phyloP scores from a whole-genome alignment of 192 early-diverging fungal genomes.

The Backusella sp. region DNA sequence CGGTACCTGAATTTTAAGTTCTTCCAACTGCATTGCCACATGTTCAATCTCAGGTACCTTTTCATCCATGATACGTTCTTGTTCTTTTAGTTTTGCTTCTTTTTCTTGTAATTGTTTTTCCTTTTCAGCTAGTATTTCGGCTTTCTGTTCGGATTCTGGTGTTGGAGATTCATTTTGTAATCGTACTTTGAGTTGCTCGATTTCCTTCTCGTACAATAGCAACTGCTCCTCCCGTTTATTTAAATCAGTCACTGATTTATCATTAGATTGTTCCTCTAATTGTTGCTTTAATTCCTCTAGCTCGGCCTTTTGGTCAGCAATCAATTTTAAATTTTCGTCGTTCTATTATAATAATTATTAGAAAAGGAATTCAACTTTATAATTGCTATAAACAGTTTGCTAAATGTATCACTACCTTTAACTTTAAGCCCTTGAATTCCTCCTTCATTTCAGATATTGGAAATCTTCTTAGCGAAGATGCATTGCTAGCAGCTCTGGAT shows the following conservation, averaged over 20 bases:
- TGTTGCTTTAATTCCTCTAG: conserved; percentile 26
- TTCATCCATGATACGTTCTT: conserved; percentile 7
- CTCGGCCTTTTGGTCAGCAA: conserved; percentile 36
- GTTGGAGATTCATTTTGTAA: not conserved
- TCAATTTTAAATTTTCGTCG: conserved; percentile 26
- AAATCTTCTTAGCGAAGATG: conserved; percentile 9
- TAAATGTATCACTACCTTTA: conserved; percentile 15
- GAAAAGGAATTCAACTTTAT: not conserved
- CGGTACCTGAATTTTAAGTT: conserved; percentile 30
- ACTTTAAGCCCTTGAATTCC: conserved; percentile 34
- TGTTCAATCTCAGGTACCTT: conserved; percentile 27
- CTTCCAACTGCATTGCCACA: conserved; percentile 26
- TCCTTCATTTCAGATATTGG: conserved; percentile 37
- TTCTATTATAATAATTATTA: conserved; percentile 23
- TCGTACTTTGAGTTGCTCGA: conserved; percentile 12
- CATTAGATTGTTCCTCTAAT: conserved; percentile 14
- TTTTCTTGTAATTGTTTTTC: conserved; percentile 12
- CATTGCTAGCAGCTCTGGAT: not conserved
- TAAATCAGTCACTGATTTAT: conserved; percentile 7
- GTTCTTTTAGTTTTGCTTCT: conserved; percentile 10
- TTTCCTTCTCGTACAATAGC: conserved; percentile 2
- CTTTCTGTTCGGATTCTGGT: not conserved
- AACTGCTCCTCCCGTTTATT: conserved; percentile 20
- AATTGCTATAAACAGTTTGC: not conserved
- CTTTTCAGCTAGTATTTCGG: conserved; percentile 10